Percentiles rank a stretch among this genome's conserved stretches.
Evolutionary conservation across 2,329 filamentous ascomycete genomes (phyloP).

Genomic region (Claviceps fusiformis): DNA sequence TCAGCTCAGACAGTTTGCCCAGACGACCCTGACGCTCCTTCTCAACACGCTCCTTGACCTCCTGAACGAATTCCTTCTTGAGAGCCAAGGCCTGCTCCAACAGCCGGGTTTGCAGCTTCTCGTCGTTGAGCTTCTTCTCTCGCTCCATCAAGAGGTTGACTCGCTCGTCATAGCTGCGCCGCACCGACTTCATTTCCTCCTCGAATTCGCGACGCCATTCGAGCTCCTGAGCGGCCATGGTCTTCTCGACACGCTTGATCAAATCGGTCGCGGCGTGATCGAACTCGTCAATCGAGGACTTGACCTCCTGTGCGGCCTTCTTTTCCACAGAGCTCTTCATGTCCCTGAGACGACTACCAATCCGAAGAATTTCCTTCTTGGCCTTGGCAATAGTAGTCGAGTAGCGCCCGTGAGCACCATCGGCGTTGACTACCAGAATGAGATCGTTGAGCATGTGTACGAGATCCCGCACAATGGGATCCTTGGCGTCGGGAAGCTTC

Average conservation of each 20-base stretch:
- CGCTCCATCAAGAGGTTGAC: constrained; percentile 67
- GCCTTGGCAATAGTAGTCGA: constrained; percentile 68
- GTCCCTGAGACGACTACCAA: constrained; percentile 63
- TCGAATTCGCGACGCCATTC: constrained; percentile 81
- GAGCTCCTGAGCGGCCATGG: constrained; percentile 68
- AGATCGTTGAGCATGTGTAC: constrained; percentile 94
- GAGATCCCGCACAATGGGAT: constrained; percentile 82
- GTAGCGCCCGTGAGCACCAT: constrained; percentile 66
- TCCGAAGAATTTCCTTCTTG: constrained; percentile 66
- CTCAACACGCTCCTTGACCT: constrained; percentile 73
- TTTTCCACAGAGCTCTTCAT: constrained; percentile 58
- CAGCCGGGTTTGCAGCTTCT: constrained; percentile 71
- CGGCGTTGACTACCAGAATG: constrained; percentile 83
- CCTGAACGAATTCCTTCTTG: constrained; percentile 69
- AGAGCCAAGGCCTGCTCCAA: constrained; percentile 82
- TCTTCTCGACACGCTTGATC: constrained; percentile 72
- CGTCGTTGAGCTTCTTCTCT: constrained; percentile 66
- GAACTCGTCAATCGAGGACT: constrained; percentile 61
- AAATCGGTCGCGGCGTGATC: constrained; percentile 78
- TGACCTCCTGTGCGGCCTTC: constrained; percentile 62
- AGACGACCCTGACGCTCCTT: constrained; percentile 76
- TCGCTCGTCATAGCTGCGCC: constrained; percentile 65
- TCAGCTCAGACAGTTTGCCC: constrained; percentile 71
- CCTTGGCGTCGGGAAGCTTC: constrained; percentile 58
- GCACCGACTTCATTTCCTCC: constrained; percentile 68